A percentile compares a stretch with the other conserved stretches of the same genome.
Conservation (phyloP, 2,329 filamentous ascomycete genomes). For the Colletotrichum orchidophilum region DNA sequence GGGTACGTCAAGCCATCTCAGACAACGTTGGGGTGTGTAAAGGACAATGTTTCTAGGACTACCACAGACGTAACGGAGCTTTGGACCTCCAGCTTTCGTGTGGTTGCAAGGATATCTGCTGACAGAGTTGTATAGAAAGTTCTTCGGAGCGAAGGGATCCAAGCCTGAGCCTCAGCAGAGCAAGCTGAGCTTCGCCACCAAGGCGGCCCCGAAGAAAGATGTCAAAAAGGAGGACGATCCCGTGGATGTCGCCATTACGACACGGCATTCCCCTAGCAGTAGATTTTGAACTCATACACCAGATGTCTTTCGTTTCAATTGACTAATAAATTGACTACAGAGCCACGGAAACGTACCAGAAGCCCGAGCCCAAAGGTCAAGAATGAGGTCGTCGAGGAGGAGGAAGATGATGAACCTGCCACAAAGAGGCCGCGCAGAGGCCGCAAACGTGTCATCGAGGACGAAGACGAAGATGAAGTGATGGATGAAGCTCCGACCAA, state of each 20-base stretch:
- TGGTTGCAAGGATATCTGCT: conserved; percentile 1
- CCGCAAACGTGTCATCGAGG: conserved; percentile 51
- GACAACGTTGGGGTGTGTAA: conserved; percentile 75
- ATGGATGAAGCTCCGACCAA: conserved; percentile 46
- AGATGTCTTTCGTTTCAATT: not conserved
- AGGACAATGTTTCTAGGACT: conserved; percentile 14
- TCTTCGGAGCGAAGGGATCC: conserved; percentile 76
- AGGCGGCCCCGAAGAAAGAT: conserved; percentile 46
- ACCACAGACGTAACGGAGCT: not conserved
- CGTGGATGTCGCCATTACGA: conserved; percentile 43
- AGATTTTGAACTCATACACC: not conserved
- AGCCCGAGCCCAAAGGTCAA: conserved; percentile 37
- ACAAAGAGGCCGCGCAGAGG: conserved; percentile 64
- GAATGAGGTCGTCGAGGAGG: conserved; percentile 54
- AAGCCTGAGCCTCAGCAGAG: conserved; percentile 75
- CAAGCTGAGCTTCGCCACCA: conserved; percentile 79
- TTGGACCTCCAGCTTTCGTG: not conserved
- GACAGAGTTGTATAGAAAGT: conserved; percentile 70
- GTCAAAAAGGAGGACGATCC: conserved; percentile 45
- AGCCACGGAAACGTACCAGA: conserved; percentile 58
- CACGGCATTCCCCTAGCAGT: conserved; percentile 45
- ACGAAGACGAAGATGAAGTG: conserved; percentile 62
- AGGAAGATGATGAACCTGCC: conserved; percentile 68
- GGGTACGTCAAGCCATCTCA: conserved; percentile 86
- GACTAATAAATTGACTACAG: conserved; percentile 37